Percentiles rank a stretch among this genome's conserved stretches.
Conservation (phyloP, 306 rosid genomes). For the Dalbergia oliveri region DNA sequence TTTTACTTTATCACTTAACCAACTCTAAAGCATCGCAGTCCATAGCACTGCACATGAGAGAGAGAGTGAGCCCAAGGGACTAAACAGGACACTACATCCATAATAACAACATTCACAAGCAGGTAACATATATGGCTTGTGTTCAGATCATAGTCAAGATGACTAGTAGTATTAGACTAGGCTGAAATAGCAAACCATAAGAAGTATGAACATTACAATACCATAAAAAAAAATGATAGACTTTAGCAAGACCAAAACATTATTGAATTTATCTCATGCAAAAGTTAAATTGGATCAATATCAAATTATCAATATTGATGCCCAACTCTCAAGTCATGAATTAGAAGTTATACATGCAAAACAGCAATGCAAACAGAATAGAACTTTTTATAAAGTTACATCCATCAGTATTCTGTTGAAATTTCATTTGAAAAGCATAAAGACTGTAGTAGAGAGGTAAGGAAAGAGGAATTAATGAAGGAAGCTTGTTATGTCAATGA, state of each 20-base stretch:
- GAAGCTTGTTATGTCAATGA: neutral
- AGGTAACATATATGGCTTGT: neutral
- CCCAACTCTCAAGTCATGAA: constrained; percentile 6
- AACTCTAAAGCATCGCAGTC: neutral
- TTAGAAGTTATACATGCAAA: constrained; percentile 13
- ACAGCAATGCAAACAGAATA: constrained; percentile 28
- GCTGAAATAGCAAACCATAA: neutral
- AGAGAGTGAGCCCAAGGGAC: neutral
- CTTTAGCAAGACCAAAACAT: constrained; percentile 2
- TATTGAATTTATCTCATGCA: constrained; percentile 5
- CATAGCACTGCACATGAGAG: neutral
- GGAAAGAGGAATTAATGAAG: neutral
- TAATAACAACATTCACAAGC: neutral
- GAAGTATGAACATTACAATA: neutral
- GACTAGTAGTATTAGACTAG: neutral
- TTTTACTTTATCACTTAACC: too few species aligned
- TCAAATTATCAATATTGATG: neutral
- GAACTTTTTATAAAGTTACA: neutral
- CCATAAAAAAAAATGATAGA: constrained; percentile 18
- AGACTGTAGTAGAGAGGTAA: neutral
- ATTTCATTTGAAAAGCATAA: constrained; percentile 26
- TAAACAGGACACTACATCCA: neutral
- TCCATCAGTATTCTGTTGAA: constrained; percentile 10
- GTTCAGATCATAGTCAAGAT: constrained; percentile 9
- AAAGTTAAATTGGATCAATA: constrained; percentile 4